phyloP scores from a whole-genome alignment of 148 eudicot species.

The Spergularia bocconei region DNA sequence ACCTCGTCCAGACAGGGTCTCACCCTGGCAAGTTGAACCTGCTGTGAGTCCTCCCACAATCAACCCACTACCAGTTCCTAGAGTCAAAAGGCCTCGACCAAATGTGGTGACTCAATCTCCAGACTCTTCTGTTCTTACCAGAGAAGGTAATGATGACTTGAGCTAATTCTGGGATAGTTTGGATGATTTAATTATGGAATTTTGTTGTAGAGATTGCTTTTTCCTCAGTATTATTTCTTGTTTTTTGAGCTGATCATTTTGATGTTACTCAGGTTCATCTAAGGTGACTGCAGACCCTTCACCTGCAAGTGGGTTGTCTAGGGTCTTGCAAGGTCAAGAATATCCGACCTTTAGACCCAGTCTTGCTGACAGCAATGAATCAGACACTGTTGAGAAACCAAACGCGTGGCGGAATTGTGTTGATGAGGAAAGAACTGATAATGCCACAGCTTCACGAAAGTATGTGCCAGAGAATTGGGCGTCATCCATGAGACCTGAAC shows the following conservation, averaged over 20 bases:
- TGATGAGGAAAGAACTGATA: constrained; percentile 61
- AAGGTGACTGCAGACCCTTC: constrained; percentile 60
- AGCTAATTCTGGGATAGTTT: neutral
- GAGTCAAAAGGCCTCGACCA: constrained; percentile 83
- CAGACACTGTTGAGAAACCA: constrained; percentile 64
- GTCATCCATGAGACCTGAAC: constrained; percentile 52
- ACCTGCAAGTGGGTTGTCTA: constrained; percentile 55
- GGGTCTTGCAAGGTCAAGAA: constrained; percentile 98
- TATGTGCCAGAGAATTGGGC: constrained; percentile 57
- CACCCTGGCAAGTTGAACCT: constrained; percentile 97
- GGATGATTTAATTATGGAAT: neutral
- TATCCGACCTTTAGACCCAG: constrained; percentile 55
- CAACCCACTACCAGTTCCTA: constrained; percentile 74
- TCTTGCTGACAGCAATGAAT: constrained; percentile 67
- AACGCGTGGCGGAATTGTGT: constrained; percentile 42
- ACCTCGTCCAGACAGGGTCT: constrained; percentile 90
- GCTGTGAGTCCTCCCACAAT: constrained; percentile 69
- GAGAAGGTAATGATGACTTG: constrained; percentile 60
- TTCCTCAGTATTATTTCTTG: neutral
- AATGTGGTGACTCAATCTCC: constrained; percentile 58
- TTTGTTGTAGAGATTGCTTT: neutral
- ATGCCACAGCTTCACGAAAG: constrained; percentile 45
- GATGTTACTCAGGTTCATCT: constrained; percentile 43
- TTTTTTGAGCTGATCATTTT: constrained; percentile 8
- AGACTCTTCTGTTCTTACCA: constrained; percentile 71